Base-by-base conservation (phyloP, 192 early-diverging fungal species). In the Pilaira anomala region DNA sequence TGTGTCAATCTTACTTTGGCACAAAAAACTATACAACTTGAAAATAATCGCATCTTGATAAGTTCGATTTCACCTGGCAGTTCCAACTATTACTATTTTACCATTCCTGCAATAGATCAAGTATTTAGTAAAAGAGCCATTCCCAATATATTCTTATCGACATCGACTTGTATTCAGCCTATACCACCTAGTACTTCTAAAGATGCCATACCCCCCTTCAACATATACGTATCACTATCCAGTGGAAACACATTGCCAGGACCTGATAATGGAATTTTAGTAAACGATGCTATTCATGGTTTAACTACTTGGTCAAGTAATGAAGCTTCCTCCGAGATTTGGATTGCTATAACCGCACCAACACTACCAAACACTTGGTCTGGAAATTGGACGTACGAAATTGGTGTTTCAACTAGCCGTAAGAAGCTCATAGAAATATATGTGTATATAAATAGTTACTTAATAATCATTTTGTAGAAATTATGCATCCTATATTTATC, bases 301-400 rank as follows among this genome's bases (percentile, higher is more conserved):
- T 54, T 46, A 26, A 52, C 54, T 14, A 16, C 49, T 4, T 67
- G 65, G 65, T 45, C 29, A 29, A 46, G 51, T 7, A 50, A 30
- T 57, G 41, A 28, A 6, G 50, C 48, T 11, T 22, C 33, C 14
- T 11, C 64, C 7, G 28, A 46, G 5, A 33, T 70, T 24, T 76
- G 74, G 74, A 45, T 76, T 6, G 66, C 59, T 39, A 66, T 74
- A 18, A 48, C 41, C 4, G 68, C 69, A 14, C 65, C 74, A 2
- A 39, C 68, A 6, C 8, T 63, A 5, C 29, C 25, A 16, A 14
- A 7, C 18, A 36, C 41, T n/a, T 66, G 63, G 67, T 25, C 59
- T 19, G 74, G 69, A n/a, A 62, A 64, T 18, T 76, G 74, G 74
- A 62, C 68, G 2, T 76, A 64, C 45, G 60, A 76, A 55, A 18